Base-by-base conservation (phyloP, 2,329 filamentous ascomycete species). In the Hypoxylon sp. region DNA sequence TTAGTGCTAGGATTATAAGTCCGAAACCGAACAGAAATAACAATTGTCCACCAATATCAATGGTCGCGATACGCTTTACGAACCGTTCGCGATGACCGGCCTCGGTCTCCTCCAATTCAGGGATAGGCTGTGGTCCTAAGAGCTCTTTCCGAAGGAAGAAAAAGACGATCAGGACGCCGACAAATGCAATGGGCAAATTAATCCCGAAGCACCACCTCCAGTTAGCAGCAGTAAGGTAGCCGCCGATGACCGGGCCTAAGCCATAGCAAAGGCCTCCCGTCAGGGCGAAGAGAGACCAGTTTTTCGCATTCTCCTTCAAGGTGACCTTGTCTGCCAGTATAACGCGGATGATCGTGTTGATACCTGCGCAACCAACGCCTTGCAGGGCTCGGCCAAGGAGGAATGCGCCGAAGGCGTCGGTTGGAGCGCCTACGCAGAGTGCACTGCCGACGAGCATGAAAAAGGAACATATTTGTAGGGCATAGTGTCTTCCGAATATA, bases 191-290 rank as follows among this genome's bases (percentile, higher is more conserved):
- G 14, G 87, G 87, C n/a, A 89, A 79, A 65, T 86, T 87, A 57
- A 91, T 83, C 37, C 84, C 87, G 74, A 91, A 91, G 72, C 87
- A 89, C 83, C 90, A 91, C 52, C 88, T 80, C 89, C 89, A 91
- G 67, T 82, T 84, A 3, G 81, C 77, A 34, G 81, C 78, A 19
- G 85, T 85, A 11, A 88, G 79, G 62, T 85, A 86, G 0, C 82
- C 88, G 43, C 89, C 89, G 23, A 90, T 78, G 1, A 90, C 83
- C 0, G 89, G 89, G 0, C 89, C 88, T 9, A 89, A 70, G 1
- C 83, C 83, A 72, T 88, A 91, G 11, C 85, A 85, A 5, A 88
- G 73, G 0, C 88, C 88, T 6, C 83, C 83, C 0, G 90, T 80
- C 7, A 91, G 69, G 0, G 87, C 83, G 67, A 92, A 90, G 6